Evolutionary conservation across 257 asterid species (phyloP), one percentile per base, ranked within the genome.

Genomic region (Ajuga chamaepitys): DNA sequence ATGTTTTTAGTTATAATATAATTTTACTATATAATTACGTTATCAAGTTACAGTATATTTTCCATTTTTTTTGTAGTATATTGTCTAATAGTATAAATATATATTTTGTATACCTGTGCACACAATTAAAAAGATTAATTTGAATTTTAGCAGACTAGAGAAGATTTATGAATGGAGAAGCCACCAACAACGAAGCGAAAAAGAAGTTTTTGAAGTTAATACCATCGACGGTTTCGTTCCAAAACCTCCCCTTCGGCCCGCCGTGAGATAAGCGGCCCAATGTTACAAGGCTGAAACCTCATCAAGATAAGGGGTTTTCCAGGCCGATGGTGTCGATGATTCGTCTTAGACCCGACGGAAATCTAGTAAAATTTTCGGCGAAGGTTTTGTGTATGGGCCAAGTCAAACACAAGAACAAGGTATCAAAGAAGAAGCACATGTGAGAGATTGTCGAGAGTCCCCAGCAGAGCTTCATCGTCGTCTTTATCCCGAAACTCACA

Each of bases 321-420:
- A 82, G 82, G 26, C 81, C 81, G 69, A 70, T 80, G 77, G 78
- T 83, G n/a, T n/a, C n/a, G n/a, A n/a, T n/a, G n/a, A n/a, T 18
- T 86, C 81, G 26, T 64, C 70, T 1, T 83, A 81, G 46, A 82
- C 86, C 50, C 81, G 79, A 0, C 46, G 66, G 0, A 77, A 70
- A 18, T 37, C 78, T 7, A 77, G 46, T n/a, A 65, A 79, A 40
- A 60, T 73, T 67, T 4, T 85, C 92, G 0, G 88, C 92, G 0
- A 82, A 80, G 21, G 76, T 85, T 1, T 82, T 88, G 9, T 85
- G 92, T 77, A 82, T 81, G 71, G 92, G 92, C 26, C 85, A 77
- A 34, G 70, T 85, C 75, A 80, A 62, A 50, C 72, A 56, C 74
- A 69, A 44, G 76, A 67, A 59, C 30, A 70, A 54, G 62, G 26